These are phyloP conservation scores for Neonothopanus nambi DNA, from an alignment of 1,284 basidiomycete species.

Conservation along the genomic window DNA sequence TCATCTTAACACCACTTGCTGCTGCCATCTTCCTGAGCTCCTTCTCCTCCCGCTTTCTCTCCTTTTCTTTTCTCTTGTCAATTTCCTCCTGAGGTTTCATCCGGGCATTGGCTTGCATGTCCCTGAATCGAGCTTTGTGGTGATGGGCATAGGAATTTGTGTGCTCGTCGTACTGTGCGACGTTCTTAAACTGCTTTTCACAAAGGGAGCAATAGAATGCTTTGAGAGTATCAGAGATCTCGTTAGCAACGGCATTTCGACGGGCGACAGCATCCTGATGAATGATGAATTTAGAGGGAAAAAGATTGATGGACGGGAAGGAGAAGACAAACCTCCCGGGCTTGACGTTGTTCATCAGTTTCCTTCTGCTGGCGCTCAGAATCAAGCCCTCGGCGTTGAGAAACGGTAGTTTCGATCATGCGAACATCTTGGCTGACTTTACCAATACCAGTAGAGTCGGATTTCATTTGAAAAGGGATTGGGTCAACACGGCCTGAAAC, in stretches of 20 bases:
- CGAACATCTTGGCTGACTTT: constrained; percentile 74
- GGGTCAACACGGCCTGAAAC: constrained; percentile 73
- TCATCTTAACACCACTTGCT: constrained; percentile 73
- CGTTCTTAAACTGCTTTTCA: constrained; percentile 81
- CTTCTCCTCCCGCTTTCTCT: constrained; percentile 78
- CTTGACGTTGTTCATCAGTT: constrained; percentile 69
- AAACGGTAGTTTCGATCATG: constrained; percentile 81
- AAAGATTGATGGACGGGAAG: constrained; percentile 1
- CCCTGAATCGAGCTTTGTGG: constrained; percentile 74
- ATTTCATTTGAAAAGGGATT: constrained; percentile 76
- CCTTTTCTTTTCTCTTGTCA: constrained; percentile 78
- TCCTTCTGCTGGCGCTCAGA: constrained; percentile 79
- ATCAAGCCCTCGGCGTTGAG: constrained; percentile 73
- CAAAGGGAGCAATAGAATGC: constrained; percentile 80
- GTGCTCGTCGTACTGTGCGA: constrained; percentile 83
- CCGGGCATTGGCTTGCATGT: constrained; percentile 72
- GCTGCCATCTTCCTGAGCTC: constrained; percentile 78
- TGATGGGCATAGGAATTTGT: constrained; percentile 84
- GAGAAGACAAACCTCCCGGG: constrained; percentile 63
- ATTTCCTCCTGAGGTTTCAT: constrained; percentile 60
- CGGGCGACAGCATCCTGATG: constrained; percentile 61
- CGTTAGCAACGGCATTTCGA: constrained; percentile 60
- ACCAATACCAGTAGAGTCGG: constrained; percentile 74
- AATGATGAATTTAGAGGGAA: background rate
- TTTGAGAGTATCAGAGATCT: constrained; percentile 65